These are phyloP conservation scores for Hypomyces rosellus DNA, from an alignment of 2,329 filamentous ascomycete species.

Conservation along the genomic window DNA sequence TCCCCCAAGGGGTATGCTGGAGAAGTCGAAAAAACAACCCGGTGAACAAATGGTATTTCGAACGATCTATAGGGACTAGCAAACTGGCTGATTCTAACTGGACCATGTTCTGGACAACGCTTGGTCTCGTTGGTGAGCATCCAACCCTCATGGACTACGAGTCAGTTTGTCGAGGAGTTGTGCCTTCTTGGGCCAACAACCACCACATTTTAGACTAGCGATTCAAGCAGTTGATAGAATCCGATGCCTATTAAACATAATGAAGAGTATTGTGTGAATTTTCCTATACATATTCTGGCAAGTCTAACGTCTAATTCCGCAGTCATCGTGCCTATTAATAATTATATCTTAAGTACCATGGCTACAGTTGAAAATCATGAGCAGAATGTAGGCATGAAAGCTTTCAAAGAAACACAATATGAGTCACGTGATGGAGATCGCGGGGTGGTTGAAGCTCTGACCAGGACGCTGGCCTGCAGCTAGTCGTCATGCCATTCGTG, in stretches of 20 bases:
- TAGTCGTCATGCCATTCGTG: neutral
- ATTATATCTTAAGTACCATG: no score
- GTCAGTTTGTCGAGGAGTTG: conserved; percentile 60
- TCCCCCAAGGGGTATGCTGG: conserved; percentile 88
- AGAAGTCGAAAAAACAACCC: conserved; percentile 83
- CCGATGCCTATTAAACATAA: neutral
- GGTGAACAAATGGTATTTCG: conserved; percentile 99
- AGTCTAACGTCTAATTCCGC: no score
- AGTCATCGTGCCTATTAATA: no score
- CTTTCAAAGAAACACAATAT: neutral
- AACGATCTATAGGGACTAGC: conserved; percentile 75
- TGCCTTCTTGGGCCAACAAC: conserved; percentile 57
- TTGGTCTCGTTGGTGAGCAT: conserved; percentile 50
- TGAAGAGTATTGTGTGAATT: neutral
- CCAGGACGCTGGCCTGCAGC: neutral
- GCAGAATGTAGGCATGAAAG: no score
- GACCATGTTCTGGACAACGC: conserved; percentile 98
- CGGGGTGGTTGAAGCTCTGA: neutral
- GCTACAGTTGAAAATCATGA: no score
- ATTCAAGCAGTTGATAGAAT: neutral
- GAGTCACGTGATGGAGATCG: neutral
- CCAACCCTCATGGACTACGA: conserved; percentile 62
- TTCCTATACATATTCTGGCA: no score
- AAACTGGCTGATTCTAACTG: conserved; percentile 78
- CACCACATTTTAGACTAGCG: conserved; percentile 51